A percentile compares a stretch with the other conserved stretches of the same genome.
Conservation (phyloP, 1,284 basidiomycete species). For the Fistulina hepatica region DNA sequence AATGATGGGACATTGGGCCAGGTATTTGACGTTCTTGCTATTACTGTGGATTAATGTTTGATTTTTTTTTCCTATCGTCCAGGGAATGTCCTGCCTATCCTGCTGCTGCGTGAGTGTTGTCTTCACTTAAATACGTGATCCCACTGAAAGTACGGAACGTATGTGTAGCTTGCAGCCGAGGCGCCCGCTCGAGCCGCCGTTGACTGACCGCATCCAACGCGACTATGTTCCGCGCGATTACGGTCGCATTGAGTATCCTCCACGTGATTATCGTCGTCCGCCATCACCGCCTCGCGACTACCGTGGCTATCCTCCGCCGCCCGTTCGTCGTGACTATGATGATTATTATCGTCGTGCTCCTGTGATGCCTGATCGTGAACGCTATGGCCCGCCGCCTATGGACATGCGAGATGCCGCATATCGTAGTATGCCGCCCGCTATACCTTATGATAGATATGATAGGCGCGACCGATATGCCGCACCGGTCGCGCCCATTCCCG, state of each 20-base stretch:
- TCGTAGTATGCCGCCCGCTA: slow-evolving; percentile 35
- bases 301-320: slow-evolving; percentile 44
- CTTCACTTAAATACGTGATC: slow-evolving; percentile 3
- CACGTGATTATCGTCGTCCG: slow-evolving; percentile 44
- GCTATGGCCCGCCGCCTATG: slow-evolving; percentile 44
- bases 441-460: slow-evolving; percentile 53
- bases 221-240: slow-evolving; percentile 37
- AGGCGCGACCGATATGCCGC: slow-evolving; percentile 29
- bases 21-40: slow-evolving; percentile 35
- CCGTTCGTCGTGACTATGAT: slow-evolving; percentile 50
- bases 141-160: slow-evolving; percentile 1
- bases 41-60: slow-evolving; percentile 5
- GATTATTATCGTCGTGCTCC: slow-evolving; percentile 48
- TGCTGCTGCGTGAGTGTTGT: slow-evolving; percentile 28
- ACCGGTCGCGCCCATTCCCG: slow-evolving; percentile 31
- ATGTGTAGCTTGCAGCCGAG: slow-evolving; percentile 14
- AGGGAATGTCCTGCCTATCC: slow-evolving; percentile 66
- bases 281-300: slow-evolving; percentile 56
- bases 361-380: slow-evolving; percentile 29
- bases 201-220: slow-evolving; percentile 48
- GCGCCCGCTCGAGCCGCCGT: slow-evolving; percentile 33
- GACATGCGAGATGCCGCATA: slow-evolving; percentile 30
- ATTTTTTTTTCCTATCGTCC: slow-evolving; percentile 10
- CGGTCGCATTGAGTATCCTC: slow-evolving; percentile 46
- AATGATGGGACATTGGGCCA: slow-evolving; percentile 75